Evolutionary conservation across 495 filamentous ascomycete genomes (phyloP).

Genomic region (Xylaria acuta): DNA sequence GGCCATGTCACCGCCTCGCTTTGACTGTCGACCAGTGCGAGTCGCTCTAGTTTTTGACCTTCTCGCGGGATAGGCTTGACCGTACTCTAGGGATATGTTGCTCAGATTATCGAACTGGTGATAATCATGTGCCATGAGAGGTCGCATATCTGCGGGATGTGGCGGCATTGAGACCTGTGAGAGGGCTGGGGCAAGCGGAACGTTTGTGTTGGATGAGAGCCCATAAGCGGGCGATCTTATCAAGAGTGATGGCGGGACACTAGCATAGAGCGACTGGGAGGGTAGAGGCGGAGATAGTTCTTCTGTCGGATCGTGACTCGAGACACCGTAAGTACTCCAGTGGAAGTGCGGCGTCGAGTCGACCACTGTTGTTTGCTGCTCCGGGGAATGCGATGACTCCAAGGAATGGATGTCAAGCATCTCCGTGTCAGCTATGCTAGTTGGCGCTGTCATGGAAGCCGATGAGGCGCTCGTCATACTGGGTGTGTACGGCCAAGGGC

Average conservation of each 20-base stretch:
- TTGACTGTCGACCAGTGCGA: conserved; percentile 34
- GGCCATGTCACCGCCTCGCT: conserved; percentile 36
- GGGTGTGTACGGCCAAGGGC: conserved; percentile 44
- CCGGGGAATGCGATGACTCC: conserved; percentile 38
- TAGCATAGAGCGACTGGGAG: conserved; percentile 27
- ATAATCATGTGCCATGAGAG: conserved; percentile 24
- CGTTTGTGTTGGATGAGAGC: conserved; percentile 19
- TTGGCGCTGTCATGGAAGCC: conserved; percentile 45
- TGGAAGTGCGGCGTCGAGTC: conserved; percentile 35
- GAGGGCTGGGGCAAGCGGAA: conserved; percentile 32
- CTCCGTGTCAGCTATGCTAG: conserved; percentile 41
- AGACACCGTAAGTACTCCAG: conserved; percentile 40
- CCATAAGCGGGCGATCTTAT: conserved; percentile 32
- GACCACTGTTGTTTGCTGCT: conserved; percentile 34
- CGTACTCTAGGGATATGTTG: conserved; percentile 34
- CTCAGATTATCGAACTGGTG: conserved; percentile 33
- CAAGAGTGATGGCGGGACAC: conserved; percentile 33
- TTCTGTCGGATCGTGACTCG: conserved; percentile 32
- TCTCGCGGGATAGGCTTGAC: conserved; percentile 29
- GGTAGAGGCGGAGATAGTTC: conserved; percentile 31
- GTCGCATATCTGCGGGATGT: conserved; percentile 28
- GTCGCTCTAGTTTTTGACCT: conserved; percentile 26
- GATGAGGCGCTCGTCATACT: conserved; percentile 42
- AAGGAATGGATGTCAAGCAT: conserved; percentile 39
- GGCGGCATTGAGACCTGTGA: conserved; percentile 33